A percentile compares a stretch with the other conserved stretches of the same genome.
phyloP scores from a whole-genome alignment of 306 rosid species.

The Pueraria montana region DNA sequence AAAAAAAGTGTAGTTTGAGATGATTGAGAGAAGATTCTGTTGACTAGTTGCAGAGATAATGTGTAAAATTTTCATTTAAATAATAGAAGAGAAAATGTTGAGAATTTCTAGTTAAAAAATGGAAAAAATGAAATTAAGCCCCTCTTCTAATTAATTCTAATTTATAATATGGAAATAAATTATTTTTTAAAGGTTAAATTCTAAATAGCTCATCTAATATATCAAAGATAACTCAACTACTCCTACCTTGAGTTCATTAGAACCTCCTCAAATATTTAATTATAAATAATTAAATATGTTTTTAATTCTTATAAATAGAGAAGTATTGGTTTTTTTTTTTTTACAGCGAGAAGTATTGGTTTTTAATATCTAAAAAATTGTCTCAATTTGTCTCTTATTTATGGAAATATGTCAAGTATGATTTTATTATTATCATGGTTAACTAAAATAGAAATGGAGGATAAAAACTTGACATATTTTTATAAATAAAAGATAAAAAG shows the following conservation, averaged over 20 bases:
- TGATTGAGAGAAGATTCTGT: too few species aligned
- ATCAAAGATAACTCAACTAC: not conserved
- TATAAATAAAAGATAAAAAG: not conserved
- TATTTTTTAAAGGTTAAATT: too few species aligned
- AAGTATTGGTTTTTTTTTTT: too few species aligned
- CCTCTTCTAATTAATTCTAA: too few species aligned
- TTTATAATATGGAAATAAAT: too few species aligned
- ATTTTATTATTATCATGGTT: not conserved
- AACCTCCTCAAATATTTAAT: not conserved
- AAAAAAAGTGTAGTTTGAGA: too few species aligned
- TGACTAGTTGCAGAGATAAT: too few species aligned
- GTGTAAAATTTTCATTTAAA: too few species aligned
- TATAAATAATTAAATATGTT: not conserved
- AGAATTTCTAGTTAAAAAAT: too few species aligned
- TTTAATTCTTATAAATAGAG: not conserved
- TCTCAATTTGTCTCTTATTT: not conserved
- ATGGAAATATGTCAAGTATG: not conserved
- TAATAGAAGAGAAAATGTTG: too few species aligned
- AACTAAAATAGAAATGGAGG: not conserved
- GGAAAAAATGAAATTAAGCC: not conserved
- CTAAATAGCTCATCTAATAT: not conserved
- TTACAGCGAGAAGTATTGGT: not conserved
- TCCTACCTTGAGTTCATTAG: not conserved
- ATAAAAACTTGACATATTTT: not conserved
- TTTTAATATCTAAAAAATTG: not conserved